phyloP scores from a whole-genome alignment of 2,329 filamentous ascomycete species.

The Bimuria novae-zelandiae region DNA sequence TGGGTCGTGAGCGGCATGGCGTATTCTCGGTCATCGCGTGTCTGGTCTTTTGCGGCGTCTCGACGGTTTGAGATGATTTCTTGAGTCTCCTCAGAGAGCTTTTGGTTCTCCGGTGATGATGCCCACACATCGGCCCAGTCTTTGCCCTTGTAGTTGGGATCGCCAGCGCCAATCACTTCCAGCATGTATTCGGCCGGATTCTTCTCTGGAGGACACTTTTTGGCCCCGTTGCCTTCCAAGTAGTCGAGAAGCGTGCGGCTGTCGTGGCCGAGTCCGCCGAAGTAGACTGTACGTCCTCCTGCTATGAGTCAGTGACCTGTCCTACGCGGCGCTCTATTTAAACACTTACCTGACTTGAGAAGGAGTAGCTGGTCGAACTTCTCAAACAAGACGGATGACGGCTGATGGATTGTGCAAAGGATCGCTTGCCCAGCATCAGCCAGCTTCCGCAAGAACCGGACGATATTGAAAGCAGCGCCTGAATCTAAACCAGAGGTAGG shows the following conservation, averaged over 20 bases:
- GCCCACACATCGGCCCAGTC: conserved; percentile 55
- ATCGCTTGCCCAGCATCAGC: conserved; percentile 70
- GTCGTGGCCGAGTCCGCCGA: conserved; percentile 60
- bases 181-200: conserved; percentile 62
- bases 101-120: conserved; percentile 45
- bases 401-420: conserved; percentile 72
- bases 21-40: conserved; percentile 51
- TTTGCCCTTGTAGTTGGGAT: conserved; percentile 49
- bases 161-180: conserved; percentile 51
- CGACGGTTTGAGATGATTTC: conserved; percentile 43
- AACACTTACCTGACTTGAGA: conserved; percentile 58
- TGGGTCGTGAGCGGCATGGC: conserved; percentile 51
- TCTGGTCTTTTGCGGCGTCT: conserved; percentile 39
- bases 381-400: conserved; percentile 67
- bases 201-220: conserved; percentile 55
- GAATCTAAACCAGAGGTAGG: conserved; percentile 76
- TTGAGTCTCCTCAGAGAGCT: conserved; percentile 48
- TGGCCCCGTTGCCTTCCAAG: conserved; percentile 58
- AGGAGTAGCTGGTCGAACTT: conserved; percentile 70
- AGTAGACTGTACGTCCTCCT: conserved; percentile 66
- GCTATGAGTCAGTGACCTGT: not conserved
- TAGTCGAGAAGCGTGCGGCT: conserved; percentile 52
- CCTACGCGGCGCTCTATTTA: not conserved
- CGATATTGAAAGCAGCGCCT: conserved; percentile 67
- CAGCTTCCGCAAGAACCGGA: conserved; percentile 69